These are phyloP conservation scores for Cystobasidium sp. DNA, from an alignment of 1,284 basidiomycete species.

Conservation along the genomic window DNA sequence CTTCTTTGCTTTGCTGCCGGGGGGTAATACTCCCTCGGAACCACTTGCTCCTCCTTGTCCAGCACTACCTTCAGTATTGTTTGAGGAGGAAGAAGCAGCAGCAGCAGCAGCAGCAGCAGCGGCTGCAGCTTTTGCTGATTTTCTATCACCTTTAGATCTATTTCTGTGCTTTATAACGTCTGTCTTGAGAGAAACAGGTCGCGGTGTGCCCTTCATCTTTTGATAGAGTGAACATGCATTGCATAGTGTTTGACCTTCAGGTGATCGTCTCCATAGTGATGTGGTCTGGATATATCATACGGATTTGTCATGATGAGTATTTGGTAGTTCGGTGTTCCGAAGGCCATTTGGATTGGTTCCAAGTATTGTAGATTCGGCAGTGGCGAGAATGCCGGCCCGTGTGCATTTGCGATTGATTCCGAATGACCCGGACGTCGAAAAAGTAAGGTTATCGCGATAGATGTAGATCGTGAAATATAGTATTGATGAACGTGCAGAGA, in stretches of 20 bases:
- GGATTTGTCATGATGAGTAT: not conserved
- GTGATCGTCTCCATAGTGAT: constrained; percentile 54
- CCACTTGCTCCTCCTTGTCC: not conserved
- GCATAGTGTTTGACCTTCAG: constrained; percentile 54
- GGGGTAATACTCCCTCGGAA: not conserved
- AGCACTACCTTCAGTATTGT: not conserved
- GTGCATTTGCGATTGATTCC: too few species aligned
- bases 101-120: not conserved
- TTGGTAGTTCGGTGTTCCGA: too few species aligned
- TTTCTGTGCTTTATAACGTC: constrained; percentile 56
- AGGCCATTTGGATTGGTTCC: too few species aligned
- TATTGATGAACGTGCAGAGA: too few species aligned
- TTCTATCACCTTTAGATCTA: constrained; percentile 52
- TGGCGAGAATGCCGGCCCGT: too few species aligned
- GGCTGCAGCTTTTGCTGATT: constrained; percentile 3
- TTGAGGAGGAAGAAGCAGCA: not conserved
- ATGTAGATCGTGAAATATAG: too few species aligned
- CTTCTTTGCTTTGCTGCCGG: constrained; percentile 13
- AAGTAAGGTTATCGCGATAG: too few species aligned
- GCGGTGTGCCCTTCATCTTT: constrained; percentile 55
- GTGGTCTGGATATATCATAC: constrained; percentile 50
- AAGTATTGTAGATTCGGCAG: too few species aligned
- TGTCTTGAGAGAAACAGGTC: constrained; percentile 55
- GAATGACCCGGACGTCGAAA: too few species aligned
- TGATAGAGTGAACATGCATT: constrained; percentile 56